Evolutionary conservation across 805 yeast genomes (phyloP).

Genomic region (Wickerhamomyces kurtzmanii): DNA sequence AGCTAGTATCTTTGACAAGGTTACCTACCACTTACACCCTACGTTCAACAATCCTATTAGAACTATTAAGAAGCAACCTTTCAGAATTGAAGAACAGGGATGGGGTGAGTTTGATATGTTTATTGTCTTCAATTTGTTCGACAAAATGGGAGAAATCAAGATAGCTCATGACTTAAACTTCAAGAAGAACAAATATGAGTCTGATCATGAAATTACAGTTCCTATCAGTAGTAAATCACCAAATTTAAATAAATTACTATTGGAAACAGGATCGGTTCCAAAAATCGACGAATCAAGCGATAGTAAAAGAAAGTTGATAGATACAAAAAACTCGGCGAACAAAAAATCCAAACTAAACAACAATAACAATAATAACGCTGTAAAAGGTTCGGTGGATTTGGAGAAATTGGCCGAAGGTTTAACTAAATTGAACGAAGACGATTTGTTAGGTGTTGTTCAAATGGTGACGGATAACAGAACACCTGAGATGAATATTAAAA

Average conservation of each 20-base stretch:
- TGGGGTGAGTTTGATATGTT: constrained; percentile 98
- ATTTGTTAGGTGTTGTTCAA: constrained; percentile 87
- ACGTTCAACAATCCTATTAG: constrained; percentile 88
- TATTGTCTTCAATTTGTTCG: constrained; percentile 65
- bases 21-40: constrained; percentile 89
- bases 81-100: constrained; percentile 83
- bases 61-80: constrained; percentile 73
- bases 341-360: constrained; percentile 17
- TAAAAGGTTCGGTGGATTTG: constrained; percentile 73
- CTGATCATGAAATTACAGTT: constrained; percentile 68
- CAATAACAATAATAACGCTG: constrained; percentile 29
- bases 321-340: constrained; percentile 13
- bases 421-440: constrained; percentile 85
- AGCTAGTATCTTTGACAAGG: constrained; percentile 83
- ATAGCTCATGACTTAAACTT: constrained; percentile 87
- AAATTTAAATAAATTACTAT: constrained; percentile 56
- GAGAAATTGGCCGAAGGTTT: constrained; percentile 87
- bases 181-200: constrained; percentile 61
- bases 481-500: constrained; percentile 89
- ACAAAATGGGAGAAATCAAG: constrained; percentile 83
- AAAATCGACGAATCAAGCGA: constrained; percentile 24
- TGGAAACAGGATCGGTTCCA: constrained; percentile 80
- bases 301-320: constrained; percentile 27
- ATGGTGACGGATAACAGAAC: constrained; percentile 96
- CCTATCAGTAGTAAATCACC: constrained; percentile 69